These are phyloP conservation scores for Blyttiomyces sp. DNA, from an alignment of 371 early-diverging fungal genomes.

Conservation along the genomic window DNA sequence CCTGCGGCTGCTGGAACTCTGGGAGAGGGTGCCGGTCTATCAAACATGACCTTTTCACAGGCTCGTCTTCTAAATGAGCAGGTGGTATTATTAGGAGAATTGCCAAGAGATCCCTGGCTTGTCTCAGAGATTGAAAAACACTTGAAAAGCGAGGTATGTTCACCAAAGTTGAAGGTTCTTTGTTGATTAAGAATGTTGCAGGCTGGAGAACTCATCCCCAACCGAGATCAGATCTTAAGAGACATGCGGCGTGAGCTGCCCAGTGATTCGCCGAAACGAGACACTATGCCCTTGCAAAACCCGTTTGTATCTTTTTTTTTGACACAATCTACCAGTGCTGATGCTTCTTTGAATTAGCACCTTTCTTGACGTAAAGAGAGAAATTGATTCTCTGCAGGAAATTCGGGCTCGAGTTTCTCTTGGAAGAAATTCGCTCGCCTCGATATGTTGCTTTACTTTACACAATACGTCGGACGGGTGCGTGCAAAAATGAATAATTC, in stretches of 20 bases:
- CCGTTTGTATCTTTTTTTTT: conserved; percentile 44
- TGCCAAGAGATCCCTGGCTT: conserved; percentile 55
- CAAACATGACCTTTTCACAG: conserved; percentile 72
- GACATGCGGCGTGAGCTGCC: conserved; percentile 43
- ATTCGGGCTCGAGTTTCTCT: conserved; percentile 75
- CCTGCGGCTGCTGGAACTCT: conserved; percentile 26
- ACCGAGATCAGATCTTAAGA: conserved; percentile 25
- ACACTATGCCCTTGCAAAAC: conserved; percentile 68
- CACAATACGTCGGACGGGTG: conserved; percentile 91
- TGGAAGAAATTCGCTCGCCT: conserved; percentile 78
- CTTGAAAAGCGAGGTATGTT: no score
- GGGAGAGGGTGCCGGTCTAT: conserved; percentile 71
- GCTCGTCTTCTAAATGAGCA: conserved; percentile 81
- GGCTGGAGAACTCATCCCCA: conserved; percentile 12
- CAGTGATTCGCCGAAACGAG: conserved; percentile 49
- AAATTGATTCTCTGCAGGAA: conserved; percentile 79
- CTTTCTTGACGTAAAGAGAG: conserved; percentile 58
- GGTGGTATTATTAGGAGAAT: conserved; percentile 57
- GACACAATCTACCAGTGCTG: no score
- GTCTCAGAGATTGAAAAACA: conserved; percentile 52
- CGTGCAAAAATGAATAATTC: no score
- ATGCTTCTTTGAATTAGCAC: no score
- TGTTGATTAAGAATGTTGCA: no score
- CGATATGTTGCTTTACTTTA: conserved; percentile 96
- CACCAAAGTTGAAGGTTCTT: no score